phyloP scores from a whole-genome alignment of 768 basidiomycete species.

The Megacollybia marginata region DNA sequence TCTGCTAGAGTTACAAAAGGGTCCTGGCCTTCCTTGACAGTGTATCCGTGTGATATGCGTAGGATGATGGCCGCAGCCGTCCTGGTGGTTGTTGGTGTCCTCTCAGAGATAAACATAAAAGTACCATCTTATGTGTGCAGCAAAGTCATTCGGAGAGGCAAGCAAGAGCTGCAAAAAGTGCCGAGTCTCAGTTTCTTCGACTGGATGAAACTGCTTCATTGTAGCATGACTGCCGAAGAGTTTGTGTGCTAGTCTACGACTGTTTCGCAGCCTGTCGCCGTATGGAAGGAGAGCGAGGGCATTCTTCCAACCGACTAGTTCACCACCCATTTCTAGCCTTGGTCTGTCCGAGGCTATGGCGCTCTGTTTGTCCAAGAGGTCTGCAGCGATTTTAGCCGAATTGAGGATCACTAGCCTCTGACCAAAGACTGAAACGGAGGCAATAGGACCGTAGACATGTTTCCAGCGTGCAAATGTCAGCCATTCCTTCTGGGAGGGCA shows the following conservation, averaged over 20 bases:
- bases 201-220: not conserved
- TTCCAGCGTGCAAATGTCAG: conserved; percentile 27
- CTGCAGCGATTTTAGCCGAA: conserved; percentile 17
- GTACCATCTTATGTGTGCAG: conserved; percentile 2
- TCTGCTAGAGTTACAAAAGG: conserved; percentile 3
- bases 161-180: conserved; percentile 5
- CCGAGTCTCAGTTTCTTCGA: conserved; percentile 4
- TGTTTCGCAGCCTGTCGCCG: conserved; percentile 1
- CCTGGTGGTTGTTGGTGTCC: not conserved
- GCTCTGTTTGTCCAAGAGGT: conserved; percentile 27
- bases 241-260: conserved; percentile 5
- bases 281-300: conserved; percentile 2
- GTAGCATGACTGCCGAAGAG: conserved; percentile 6
- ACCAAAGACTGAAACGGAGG: conserved; percentile 22
- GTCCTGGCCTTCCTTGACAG: conserved; percentile 1
- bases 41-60: conserved; percentile 7
- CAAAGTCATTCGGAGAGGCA: not conserved
- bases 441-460: conserved; percentile 25
- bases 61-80: conserved; percentile 5
- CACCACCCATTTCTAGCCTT: conserved; percentile 7
- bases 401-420: conserved; percentile 28
- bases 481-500: conserved; percentile 19
- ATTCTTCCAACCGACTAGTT: conserved; percentile 6
- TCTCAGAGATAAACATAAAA: not conserved
- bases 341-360: conserved; percentile 2